Evolutionary conservation across 306 rosid genomes (phyloP).

Genomic region (Alnus rubra): DNA sequence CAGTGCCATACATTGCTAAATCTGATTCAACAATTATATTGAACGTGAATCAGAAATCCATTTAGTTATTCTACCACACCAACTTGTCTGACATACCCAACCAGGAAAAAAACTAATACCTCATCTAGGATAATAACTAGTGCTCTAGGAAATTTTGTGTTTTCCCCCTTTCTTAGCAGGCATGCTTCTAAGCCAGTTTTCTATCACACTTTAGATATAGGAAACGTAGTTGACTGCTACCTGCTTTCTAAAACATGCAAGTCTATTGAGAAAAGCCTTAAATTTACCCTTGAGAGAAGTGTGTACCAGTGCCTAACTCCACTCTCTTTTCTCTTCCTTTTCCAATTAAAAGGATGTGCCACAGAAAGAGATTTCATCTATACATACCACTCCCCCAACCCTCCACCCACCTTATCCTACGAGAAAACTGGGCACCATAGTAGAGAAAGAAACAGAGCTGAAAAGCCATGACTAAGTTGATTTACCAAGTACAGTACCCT

Average conservation of each 20-base stretch:
- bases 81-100: not conserved
- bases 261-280: not conserved
- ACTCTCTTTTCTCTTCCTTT: not conserved
- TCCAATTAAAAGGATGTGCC: not conserved
- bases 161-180: not conserved
- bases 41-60: not conserved
- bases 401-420: too few relatives aligned
- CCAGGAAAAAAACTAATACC: not conserved
- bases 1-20: conserved; percentile 6
- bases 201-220: not conserved
- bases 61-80: not conserved
- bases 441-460: too few relatives aligned
- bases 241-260: not conserved
- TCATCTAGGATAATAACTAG: not conserved
- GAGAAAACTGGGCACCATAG: too few relatives aligned
- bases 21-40: not conserved
- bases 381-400: too few relatives aligned
- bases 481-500: not conserved
- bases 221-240: not conserved
- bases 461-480: too few relatives aligned
- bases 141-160: not conserved
- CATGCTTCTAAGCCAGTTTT: not conserved
- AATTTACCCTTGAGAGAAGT: conserved; percentile 1
- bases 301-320: not conserved
- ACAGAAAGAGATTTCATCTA: not conserved